Percentiles rank a stretch among this genome's conserved stretches.
These are phyloP conservation scores for Sordariomycetes sp. DNA, from an alignment of 2,329 filamentous ascomycete genomes.

Conservation along the genomic window DNA sequence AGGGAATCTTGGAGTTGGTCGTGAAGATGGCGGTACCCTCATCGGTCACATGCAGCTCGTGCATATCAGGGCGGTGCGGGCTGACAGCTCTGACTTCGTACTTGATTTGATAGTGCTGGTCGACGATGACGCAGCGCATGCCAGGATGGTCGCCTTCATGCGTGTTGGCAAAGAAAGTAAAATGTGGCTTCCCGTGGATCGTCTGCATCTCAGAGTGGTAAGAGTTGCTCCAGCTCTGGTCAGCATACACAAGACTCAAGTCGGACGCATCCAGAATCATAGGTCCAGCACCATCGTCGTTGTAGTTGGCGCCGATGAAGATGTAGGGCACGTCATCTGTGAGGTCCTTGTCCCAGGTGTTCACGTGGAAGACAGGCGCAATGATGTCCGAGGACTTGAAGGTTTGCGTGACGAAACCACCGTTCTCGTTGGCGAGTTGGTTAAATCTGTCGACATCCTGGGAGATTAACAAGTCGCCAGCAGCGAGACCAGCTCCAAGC, in stretches of 20 bases:
- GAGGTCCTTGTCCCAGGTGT: constrained; percentile 14
- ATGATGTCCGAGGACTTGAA: constrained; percentile 21
- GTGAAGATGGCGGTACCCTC: constrained; percentile 30
- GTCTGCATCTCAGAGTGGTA: constrained; percentile 18
- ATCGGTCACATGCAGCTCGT: constrained; percentile 30
- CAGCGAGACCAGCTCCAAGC: too few species aligned
- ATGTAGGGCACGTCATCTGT: constrained; percentile 19
- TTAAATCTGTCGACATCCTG: too few species aligned
- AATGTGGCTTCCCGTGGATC: constrained; percentile 18
- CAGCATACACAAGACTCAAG: constrained; percentile 26
- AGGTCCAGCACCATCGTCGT: constrained; percentile 13
- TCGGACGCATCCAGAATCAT: constrained; percentile 24
- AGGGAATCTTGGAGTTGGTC: constrained; percentile 24
- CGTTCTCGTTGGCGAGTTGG: constrained; percentile 11
- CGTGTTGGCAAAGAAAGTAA: constrained; percentile 25
- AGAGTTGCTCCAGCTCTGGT: constrained; percentile 17
- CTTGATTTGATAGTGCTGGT: constrained; percentile 24
- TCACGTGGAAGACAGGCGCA: constrained; percentile 23
- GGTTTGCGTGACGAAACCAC: constrained; percentile 18
- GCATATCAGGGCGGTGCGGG: constrained; percentile 25
- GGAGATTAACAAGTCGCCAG: too few species aligned
- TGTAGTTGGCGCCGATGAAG: constrained; percentile 19
- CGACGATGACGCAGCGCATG: constrained; percentile 19
- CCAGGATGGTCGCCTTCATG: constrained; percentile 16
- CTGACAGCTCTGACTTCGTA: constrained; percentile 27